Percentiles rank a stretch among this genome's conserved stretches.
Conservation (phyloP, 1,284 basidiomycete genomes). For the Laetiporus sulphureus region DNA sequence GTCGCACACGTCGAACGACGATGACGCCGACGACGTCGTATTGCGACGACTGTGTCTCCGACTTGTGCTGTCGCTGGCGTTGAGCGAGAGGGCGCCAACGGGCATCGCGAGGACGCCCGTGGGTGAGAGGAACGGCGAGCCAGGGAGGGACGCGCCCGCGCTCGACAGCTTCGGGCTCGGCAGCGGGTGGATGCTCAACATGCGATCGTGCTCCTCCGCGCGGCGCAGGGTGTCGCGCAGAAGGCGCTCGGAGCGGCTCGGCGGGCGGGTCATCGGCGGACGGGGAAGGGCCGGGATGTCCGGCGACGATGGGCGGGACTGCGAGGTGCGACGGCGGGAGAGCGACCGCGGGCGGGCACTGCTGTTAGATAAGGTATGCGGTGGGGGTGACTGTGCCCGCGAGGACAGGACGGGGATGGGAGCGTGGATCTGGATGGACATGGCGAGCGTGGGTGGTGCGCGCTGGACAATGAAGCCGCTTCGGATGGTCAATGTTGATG, state of each 20-base stretch:
- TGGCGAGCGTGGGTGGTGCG: constrained; percentile 27
- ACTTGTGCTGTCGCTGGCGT: neutral
- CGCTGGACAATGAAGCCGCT: constrained; percentile 21
- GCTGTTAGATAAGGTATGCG: constrained; percentile 10
- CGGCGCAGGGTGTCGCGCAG: constrained; percentile 50
- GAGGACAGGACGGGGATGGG: constrained; percentile 24
- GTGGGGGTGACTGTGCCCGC: constrained; percentile 15
- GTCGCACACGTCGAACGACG: constrained; percentile 21
- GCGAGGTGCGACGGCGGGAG: constrained; percentile 17
- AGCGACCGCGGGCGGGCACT: constrained; percentile 17
- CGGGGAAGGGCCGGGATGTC: constrained; percentile 15
- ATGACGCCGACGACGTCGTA: constrained; percentile 19
- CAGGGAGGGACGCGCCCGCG: neutral
- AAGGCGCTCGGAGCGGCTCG: constrained; percentile 46
- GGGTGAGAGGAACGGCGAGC: constrained; percentile 6
- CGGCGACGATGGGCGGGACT: constrained; percentile 19
- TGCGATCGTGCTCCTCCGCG: constrained; percentile 36
- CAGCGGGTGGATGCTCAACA: constrained; percentile 14
- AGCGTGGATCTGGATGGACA: constrained; percentile 30
- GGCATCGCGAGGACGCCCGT: constrained; percentile 2
- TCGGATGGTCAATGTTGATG: constrained; percentile 17
- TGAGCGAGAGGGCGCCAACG: constrained; percentile 2
- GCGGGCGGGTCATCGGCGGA: constrained; percentile 26
- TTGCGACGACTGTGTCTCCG: constrained; percentile 17
- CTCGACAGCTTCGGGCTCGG: constrained; percentile 10